phyloP scores from a whole-genome alignment of 2,329 filamentous ascomycete species.

The Alternaria hordeiaustralica region DNA sequence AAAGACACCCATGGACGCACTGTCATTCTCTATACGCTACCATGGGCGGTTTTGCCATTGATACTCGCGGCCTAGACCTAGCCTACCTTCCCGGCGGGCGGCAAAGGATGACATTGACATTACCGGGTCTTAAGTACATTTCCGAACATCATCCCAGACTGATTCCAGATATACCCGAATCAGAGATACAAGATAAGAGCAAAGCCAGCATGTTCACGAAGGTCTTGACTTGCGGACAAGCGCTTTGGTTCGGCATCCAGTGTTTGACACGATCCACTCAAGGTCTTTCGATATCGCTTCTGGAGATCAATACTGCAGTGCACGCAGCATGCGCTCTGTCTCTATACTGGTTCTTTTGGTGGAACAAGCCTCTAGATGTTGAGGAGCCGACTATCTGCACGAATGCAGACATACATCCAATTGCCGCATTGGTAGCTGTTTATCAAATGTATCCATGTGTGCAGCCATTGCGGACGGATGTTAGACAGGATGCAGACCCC shows the following conservation, averaged over 20 bases:
- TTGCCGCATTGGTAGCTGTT: too few relatives aligned
- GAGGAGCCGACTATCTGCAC: neutral
- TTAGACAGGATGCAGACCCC: too few relatives aligned
- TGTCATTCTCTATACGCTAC: neutral
- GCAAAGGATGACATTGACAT: neutral
- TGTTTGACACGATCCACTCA: neutral
- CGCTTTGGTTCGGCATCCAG: neutral
- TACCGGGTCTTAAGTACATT: rapidly evolving
- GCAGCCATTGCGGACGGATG: too few relatives aligned
- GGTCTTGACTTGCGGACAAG: neutral
- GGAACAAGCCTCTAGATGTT: neutral
- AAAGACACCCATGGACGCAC: neutral
- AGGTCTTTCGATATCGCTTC: neutral
- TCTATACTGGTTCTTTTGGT: neutral
- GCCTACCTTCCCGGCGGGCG: neutral
- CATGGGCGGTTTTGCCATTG: neutral
- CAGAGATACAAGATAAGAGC: neutral
- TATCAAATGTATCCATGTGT: too few relatives aligned
- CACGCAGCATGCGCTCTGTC: rapidly evolving
- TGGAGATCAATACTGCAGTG: neutral
- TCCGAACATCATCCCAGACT: rapidly evolving
- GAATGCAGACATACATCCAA: neutral
- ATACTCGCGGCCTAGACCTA: neutral
- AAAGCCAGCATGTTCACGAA: neutral
- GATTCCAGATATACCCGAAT: rapidly evolving